Evolutionary conservation across 768 basidiomycete genomes (phyloP), one percentile per base, ranked within the genome.

Genomic region (Chalciporus chontae): DNA sequence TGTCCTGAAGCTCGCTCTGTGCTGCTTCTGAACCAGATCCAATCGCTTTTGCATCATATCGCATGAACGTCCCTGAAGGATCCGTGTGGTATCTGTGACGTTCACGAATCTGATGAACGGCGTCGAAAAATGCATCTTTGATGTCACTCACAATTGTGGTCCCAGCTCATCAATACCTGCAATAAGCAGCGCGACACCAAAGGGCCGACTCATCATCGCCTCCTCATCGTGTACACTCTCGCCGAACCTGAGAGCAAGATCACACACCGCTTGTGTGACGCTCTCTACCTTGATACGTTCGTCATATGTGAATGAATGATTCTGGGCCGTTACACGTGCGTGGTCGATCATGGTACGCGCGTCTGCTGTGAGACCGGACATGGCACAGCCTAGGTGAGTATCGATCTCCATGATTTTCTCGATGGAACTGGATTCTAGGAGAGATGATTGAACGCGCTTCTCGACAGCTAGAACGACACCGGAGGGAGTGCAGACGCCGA

Each of bases 351-450:
- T 99, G 42, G 96, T 99, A 55, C 96, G 84, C 40, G 96, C 95
- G 72, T 99, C 96, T 48, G 96, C 95, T 48, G 93, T 96, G 54
- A 99, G 79, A 27, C 90, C 90, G 40, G 92, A 94, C 94, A 98
- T 97, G 50, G 96, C 96, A 60, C 94, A 97, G 9, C 94, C 96
- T 52, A 99, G 83, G 73, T 99, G 96, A 11, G 70, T 57, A 73
- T 98, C 96, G 62, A 99, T 98, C 75, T 99, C 96, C 95, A 99
- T 97, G 67, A 98, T 98, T 78, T 98, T 98, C 70, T 99, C 95
- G 64, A 99, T 94, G 48, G 94, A 94, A 55, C 81, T 87, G 36
- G 93, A 84, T 73, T 97, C 96, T 62, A 98, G 83, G 42, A 99
- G 80, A 9, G 94, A 90, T 0, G 94, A 97, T 70, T 96, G 94